These are phyloP conservation scores for Massospora cicadina DNA, from an alignment of 371 early-diverging fungal genomes.

Conservation along the genomic window DNA sequence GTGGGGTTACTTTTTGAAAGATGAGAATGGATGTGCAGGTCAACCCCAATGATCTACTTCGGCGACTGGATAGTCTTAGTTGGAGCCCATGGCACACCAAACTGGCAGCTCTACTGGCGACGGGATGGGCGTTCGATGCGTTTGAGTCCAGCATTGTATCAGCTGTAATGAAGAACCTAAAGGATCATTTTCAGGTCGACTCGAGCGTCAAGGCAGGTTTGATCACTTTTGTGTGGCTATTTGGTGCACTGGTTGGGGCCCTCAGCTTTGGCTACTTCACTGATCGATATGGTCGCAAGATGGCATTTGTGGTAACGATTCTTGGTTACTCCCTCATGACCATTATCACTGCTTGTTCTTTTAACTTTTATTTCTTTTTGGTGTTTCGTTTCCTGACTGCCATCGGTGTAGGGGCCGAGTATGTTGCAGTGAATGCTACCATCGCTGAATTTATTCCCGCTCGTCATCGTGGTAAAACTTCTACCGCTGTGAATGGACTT, in stretches of 20 bases:
- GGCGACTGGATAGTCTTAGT: constrained; percentile 7
- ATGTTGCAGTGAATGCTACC: constrained; percentile 11
- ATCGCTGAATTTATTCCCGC: constrained; percentile 11
- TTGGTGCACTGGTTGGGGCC: constrained; percentile 12
- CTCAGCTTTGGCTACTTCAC: constrained; percentile 10
- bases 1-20: too few species aligned
- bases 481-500: constrained; percentile 11
- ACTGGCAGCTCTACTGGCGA: constrained; percentile 9
- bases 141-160: constrained; percentile 13
- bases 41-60: constrained; percentile 5
- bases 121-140: constrained; percentile 14
- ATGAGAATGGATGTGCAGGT: too few species aligned
- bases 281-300: constrained; percentile 12
- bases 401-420: constrained; percentile 13
- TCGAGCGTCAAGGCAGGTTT: not conserved
- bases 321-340: constrained; percentile 10
- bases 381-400: constrained; percentile 13
- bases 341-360: constrained; percentile 10
- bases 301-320: constrained; percentile 10
- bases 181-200: constrained; percentile 8
- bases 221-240: constrained; percentile 12
- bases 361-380: constrained; percentile 9
- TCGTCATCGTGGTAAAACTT: constrained; percentile 9
- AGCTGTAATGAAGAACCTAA: constrained; percentile 9
- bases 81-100: constrained; percentile 9